These are phyloP conservation scores for Corylus avellana DNA, from an alignment of 306 rosid genomes.

Conservation along the genomic window DNA sequence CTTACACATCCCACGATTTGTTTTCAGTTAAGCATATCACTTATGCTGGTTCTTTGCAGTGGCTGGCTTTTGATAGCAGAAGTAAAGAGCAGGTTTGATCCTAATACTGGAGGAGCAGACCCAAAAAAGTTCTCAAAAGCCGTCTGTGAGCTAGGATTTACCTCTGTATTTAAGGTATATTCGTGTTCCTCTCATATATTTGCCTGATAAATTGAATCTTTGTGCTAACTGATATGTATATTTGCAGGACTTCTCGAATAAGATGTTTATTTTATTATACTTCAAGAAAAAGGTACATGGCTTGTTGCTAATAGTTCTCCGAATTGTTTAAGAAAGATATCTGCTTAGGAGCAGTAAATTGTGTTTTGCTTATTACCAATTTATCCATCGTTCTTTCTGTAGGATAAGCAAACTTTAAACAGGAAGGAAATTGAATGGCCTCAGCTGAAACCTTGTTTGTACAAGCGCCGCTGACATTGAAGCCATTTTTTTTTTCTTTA, in stretches of 20 bases:
- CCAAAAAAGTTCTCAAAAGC: conserved; percentile 69
- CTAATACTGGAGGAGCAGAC: conserved; percentile 85
- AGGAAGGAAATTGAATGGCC: conserved; percentile 79
- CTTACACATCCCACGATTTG: neutral
- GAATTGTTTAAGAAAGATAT: neutral
- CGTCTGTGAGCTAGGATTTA: conserved; percentile 71
- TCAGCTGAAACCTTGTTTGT: conserved; percentile 80
- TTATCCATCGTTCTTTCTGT: conserved; percentile 20
- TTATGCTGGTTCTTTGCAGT: conserved; percentile 37
- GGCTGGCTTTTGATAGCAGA: conserved; percentile 96
- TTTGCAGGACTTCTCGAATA: conserved; percentile 86
- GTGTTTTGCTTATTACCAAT: neutral
- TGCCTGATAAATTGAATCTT: neutral
- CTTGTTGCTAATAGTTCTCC: conserved; percentile 11
- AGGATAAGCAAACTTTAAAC: conserved; percentile 58
- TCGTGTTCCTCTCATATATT: conserved; percentile 17
- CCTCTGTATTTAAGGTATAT: conserved; percentile 51
- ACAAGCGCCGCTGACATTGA: conserved; percentile 75
- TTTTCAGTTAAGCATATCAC: conserved; percentile 27
- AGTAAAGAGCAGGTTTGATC: conserved; percentile 94
- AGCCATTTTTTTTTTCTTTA: neutral
- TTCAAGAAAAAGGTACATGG: conserved; percentile 74
- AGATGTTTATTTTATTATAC: conserved; percentile 82
- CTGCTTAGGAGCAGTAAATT: neutral
- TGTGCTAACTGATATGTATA: conserved; percentile 38